Base-by-base conservation (phyloP, 345 rosid genomes). In the Aquilaria sinensis region DNA sequence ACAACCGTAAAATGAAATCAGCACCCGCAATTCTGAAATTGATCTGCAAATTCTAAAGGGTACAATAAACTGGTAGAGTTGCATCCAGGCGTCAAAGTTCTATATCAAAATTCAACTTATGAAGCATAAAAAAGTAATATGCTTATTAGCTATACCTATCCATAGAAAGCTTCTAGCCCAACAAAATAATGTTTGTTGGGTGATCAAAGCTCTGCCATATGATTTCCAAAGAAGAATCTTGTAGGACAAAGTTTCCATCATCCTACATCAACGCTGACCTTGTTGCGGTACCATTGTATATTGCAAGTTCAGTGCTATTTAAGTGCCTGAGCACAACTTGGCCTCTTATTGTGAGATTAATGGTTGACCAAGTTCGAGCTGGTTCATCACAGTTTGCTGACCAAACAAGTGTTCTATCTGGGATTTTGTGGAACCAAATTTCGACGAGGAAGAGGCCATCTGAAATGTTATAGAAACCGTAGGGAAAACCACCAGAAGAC, bases 321-420 rank as follows among this genome's bases (percentile, higher is more conserved):
- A 70, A 55, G 45, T 75, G 75, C 5, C 49, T 29, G 31, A 71
- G 73, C 23, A 57, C 65, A 6, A 75, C 65, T 53, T 67, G 79
- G 45, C 79, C 79, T 14, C 53, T 64, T 47, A 31, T 41, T 7
- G 47, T 60, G 7, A 75, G 63, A 33, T 34, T 51, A 23, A 75
- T 13, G 53, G 67, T 51, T 6, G 73, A 64, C 7, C 70, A 73
- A 53, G 31, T 10, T 51, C 53, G 60, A 29, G 73, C 73, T 51
- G 75, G 75, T 57, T 75, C 73, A 11, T 71, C 65, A 2, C 75
- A 70, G 55, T 75, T 75, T 15, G 70, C 75, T 9, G 79, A 71
- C 79, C 79, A 67, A 32, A 67, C 75, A 2, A 75, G 64, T 12
- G 75, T 64, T 61, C 15, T 75, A 3, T 64, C 51, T 14, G 65